phyloP scores from a whole-genome alignment of 805 yeast species.

The Saccharomycopsis schoenii region DNA sequence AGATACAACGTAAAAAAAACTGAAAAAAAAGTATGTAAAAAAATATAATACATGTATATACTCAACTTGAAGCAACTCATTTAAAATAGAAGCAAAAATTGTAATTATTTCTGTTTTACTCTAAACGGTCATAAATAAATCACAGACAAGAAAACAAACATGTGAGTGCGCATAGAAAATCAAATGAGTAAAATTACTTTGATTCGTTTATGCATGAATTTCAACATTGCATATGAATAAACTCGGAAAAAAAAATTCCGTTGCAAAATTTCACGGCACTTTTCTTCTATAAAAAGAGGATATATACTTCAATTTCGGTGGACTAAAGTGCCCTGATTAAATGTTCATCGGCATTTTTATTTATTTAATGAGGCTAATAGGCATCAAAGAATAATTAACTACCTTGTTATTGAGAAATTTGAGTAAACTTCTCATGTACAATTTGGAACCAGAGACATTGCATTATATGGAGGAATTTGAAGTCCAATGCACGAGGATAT shows the following conservation, averaged over 20 bases:
- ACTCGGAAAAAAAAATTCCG: background rate
- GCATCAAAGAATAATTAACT: background rate
- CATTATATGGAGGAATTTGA: no score
- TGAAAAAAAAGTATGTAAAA: no score
- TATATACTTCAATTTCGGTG: background rate
- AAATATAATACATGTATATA: no score
- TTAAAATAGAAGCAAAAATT: no score
- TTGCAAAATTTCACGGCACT: background rate
- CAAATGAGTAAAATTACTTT: background rate
- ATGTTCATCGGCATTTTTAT: background rate
- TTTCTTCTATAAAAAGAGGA: background rate
- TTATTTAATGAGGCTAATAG: background rate
- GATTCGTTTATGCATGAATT: background rate
- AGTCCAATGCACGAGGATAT: background rate
- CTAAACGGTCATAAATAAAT: background rate
- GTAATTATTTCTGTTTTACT: background rate
- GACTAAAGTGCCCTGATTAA: background rate
- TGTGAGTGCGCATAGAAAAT: background rate
- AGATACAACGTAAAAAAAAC: no score
- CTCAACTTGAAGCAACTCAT: background rate
- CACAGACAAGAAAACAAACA: background rate
- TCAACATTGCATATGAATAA: background rate
- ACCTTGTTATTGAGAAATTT: background rate
- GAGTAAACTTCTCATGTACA: background rate
- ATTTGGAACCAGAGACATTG: no score